These are phyloP conservation scores for Syncephalastrum sp. DNA, from an alignment of 371 early-diverging fungal species.

Conservation along the genomic window DNA sequence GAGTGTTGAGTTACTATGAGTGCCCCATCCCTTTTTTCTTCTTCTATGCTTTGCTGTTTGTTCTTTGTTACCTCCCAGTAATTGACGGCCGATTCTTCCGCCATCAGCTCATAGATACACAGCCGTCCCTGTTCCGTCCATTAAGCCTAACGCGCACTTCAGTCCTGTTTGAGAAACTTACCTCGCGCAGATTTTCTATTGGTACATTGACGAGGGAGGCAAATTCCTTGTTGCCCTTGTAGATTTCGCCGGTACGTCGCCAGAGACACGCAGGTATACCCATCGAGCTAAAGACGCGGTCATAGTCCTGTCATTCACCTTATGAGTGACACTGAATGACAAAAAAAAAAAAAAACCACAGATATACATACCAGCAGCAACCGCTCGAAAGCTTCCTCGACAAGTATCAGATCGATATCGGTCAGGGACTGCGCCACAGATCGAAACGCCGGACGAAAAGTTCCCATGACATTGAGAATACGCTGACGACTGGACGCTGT, in stretches of 20 bases:
- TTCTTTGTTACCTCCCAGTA: constrained; percentile 72
- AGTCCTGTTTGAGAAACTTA: constrained; percentile 11
- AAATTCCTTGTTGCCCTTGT: constrained; percentile 93
- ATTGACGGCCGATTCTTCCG: constrained; percentile 88
- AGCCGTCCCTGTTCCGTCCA: constrained; percentile 48
- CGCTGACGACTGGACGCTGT: constrained; percentile 69
- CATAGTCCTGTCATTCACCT: constrained; percentile 71
- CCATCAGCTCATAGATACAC: constrained; percentile 92
- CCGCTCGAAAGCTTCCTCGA: constrained; percentile 94
- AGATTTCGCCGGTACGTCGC: constrained; percentile 95
- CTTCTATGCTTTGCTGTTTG: too few species aligned
- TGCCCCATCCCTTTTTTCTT: too few species aligned
- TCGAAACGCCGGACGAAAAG: constrained; percentile 84
- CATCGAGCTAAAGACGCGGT: constrained; percentile 91
- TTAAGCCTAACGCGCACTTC: too few species aligned
- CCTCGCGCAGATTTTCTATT: constrained; percentile 70
- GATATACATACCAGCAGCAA: constrained; percentile 60
- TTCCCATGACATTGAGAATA: constrained; percentile 83
- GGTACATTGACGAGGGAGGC: constrained; percentile 83
- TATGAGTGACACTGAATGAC: not conserved
- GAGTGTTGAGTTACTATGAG: not conserved
- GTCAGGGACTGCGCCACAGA: constrained; percentile 84
- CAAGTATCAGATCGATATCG: constrained; percentile 88
- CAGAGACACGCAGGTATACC: constrained; percentile 93
- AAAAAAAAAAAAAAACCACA: not conserved